Evolutionary conservation across 192 early-diverging fungal species (phyloP), one percentile per base, ranked within the genome.

Genomic region (Coemansia reversa): DNA sequence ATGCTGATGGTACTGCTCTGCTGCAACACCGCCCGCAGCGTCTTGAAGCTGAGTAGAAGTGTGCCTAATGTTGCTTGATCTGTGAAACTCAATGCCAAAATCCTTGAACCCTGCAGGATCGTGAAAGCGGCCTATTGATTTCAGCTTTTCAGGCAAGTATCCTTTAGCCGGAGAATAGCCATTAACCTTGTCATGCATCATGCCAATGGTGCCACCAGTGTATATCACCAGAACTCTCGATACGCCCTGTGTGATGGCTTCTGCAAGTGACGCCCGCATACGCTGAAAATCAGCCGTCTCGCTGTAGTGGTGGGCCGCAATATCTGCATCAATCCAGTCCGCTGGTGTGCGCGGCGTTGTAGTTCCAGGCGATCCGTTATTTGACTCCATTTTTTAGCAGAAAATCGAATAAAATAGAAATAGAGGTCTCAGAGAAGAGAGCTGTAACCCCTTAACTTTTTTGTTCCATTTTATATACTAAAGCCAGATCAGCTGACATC

Each of bases 191-290:
- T 88, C 87, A 55, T 90, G 79, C 67, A 87, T 89, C 94, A 95
- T 96, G 19, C 93, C 92, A 67, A 94, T 93, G 0, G 93, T 95
- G 16, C 95, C 96, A 62, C 97, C 97, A 3, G 95, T 98, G 80
- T 98, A 99, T 30, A 96, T 90, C 11, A 97, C 71, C 23, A 98
- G 77, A 2, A 96, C 93, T 32, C 88, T 75, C 11, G 91, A 92
- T 18, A 92, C 82, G 66, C 90, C 91, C 56, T 84, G 86, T 27
- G 81, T 86, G n/a, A 89, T 74, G 72, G 86, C 86, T 33, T 85
- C 87, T 18, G 86, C 84, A 20, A 72, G 75, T 51, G 83, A 70
- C 2, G 74, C 81, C 16, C 80, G 82, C 65, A 69, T 80, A 25
- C 84, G 74, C 63, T 87, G 87, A 47, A 79, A 73, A 27, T 75